Evolutionary conservation across 805 yeast species (phyloP).

Genomic region (Saturnispora mendoncae): DNA sequence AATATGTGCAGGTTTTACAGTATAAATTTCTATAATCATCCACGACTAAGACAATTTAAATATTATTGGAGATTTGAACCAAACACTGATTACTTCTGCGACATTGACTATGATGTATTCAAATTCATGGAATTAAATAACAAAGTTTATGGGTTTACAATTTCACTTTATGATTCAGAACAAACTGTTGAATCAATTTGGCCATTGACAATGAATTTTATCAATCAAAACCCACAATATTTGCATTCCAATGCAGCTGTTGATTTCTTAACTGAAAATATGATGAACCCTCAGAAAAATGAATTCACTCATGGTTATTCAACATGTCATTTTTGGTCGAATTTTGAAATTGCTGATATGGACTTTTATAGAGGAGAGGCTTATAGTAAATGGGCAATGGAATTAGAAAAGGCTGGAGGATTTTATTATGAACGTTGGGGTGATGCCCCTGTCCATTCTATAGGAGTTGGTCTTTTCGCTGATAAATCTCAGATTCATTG

Average conservation of each 20-base stretch:
- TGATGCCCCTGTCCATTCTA: constrained; percentile 82
- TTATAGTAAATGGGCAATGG: constrained; percentile 53
- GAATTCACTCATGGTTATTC: constrained; percentile 37
- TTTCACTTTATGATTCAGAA: constrained; percentile 62
- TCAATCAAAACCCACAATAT: constrained; percentile 48
- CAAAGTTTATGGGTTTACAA: constrained; percentile 67
- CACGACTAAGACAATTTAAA: constrained; percentile 48
- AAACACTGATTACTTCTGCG: constrained; percentile 54
- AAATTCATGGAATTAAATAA: constrained; percentile 58
- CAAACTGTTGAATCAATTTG: constrained; percentile 55
- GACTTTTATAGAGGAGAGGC: constrained; percentile 68
- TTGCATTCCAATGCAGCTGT: constrained; percentile 46
- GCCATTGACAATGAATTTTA: constrained; percentile 57
- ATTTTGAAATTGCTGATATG: constrained; percentile 79
- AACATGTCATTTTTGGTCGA: constrained; percentile 82
- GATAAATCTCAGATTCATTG: constrained; percentile 66
- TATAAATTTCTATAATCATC: constrained; percentile 53
- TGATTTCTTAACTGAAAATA: constrained; percentile 43
- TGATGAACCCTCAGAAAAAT: constrained; percentile 41
- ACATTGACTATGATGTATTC: constrained; percentile 69
- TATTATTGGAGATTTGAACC: constrained; percentile 86
- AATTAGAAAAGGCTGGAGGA: constrained; percentile 63
- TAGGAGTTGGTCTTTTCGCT: constrained; percentile 65
- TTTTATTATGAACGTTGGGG: constrained; percentile 92
- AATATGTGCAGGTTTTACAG: constrained; percentile 81